Conservation (phyloP, 2,329 filamentous ascomycete species). For the Fusarium neocosmosporiellum region DNA sequence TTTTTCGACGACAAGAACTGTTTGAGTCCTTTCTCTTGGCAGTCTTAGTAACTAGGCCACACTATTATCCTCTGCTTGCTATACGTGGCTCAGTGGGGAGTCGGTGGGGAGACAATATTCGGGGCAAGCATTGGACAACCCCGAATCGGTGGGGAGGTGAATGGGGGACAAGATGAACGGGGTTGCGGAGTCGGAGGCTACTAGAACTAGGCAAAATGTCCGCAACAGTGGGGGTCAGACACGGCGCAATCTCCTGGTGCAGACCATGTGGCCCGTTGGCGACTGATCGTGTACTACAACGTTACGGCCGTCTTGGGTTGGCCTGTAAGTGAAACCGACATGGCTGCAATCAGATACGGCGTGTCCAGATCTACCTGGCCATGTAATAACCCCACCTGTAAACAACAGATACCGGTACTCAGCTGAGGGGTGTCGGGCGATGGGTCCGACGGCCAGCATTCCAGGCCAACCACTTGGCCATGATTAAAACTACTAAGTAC, state of each 20-base stretch:
- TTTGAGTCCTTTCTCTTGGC: background rate
- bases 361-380: background rate
- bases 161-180: background rate
- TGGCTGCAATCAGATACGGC: background rate
- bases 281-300: background rate
- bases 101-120: conserved; percentile 1
- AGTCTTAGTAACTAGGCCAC: background rate
- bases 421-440: background rate
- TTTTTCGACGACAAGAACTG: background rate
- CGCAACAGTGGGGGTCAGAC: background rate
- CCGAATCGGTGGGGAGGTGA: conserved; percentile 1
- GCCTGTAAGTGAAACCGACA: background rate
- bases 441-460: background rate
- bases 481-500: conserved; percentile 4
- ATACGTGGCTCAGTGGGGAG: conserved; percentile 1
- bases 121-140: background rate
- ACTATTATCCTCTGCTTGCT: background rate
- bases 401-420: background rate
- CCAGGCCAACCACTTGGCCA: background rate
- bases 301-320: background rate
- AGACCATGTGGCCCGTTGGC: background rate
- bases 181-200: background rate
- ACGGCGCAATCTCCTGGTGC: background rate
- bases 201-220: background rate
- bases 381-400: conserved; percentile 3